These are phyloP conservation scores for Inonotus hispidus DNA, from an alignment of 1,284 basidiomycete genomes.

Conservation along the genomic window DNA sequence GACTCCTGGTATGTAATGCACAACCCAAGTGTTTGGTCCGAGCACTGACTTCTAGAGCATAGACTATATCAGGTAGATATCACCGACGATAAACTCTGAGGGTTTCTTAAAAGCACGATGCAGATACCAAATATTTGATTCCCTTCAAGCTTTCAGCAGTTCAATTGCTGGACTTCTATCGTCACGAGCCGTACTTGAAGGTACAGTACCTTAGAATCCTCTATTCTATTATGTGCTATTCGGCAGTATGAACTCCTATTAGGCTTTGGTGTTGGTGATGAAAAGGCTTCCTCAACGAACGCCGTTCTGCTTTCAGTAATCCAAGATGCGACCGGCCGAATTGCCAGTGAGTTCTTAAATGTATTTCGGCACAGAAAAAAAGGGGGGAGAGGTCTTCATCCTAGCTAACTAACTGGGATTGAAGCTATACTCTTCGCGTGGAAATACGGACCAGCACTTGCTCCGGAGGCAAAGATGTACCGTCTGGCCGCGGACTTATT, in stretches of 20 bases:
- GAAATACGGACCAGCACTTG: constrained; percentile 55
- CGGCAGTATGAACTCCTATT: not conserved
- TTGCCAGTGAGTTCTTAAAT: constrained; percentile 45
- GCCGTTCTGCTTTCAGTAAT: constrained; percentile 57
- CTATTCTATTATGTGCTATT: not conserved
- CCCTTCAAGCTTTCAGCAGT: constrained; percentile 63
- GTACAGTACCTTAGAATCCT: constrained; percentile 27
- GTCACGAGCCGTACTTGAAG: constrained; percentile 64
- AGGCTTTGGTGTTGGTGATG: constrained; percentile 66
- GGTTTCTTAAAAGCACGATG: constrained; percentile 31
- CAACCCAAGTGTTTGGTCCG: not conserved
- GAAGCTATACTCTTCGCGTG: constrained; percentile 59
- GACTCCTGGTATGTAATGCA: constrained; percentile 41
- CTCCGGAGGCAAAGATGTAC: constrained; percentile 65
- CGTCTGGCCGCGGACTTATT: constrained; percentile 65
- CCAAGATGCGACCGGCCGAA: constrained; percentile 56
- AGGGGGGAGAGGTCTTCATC: no score
- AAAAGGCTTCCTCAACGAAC: constrained; percentile 57
- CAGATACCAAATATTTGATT: constrained; percentile 62
- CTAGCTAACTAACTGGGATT: not conserved
- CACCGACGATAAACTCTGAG: not conserved
- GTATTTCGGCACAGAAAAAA: not conserved
- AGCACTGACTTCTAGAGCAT: not conserved
- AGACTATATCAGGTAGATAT: constrained; percentile 20
- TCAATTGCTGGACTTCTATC: constrained; percentile 57